Conservation (phyloP, 2,329 filamentous ascomycete genomes). For the Sclerotinia nivalis region DNA sequence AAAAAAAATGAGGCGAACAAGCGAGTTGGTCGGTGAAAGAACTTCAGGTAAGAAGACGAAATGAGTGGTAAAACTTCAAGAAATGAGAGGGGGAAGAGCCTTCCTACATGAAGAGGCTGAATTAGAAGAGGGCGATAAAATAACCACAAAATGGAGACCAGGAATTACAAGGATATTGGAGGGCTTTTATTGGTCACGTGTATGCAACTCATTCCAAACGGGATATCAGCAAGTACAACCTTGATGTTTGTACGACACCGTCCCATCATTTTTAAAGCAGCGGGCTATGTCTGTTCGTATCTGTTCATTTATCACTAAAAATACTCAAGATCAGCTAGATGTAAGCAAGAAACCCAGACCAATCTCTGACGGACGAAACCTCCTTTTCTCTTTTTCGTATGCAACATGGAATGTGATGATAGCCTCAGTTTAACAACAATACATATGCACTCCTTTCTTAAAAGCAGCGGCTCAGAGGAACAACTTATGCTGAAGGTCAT, state of each 20-base stretch:
- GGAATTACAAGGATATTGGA: neutral
- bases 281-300: neutral
- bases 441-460: no score
- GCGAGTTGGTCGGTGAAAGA: neutral
- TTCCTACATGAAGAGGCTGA: rapidly evolving
- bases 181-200: neutral
- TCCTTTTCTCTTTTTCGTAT: no score
- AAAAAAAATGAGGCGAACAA: neutral
- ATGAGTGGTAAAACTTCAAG: neutral
- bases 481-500: no score
- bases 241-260: neutral
- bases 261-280: neutral
- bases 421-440: no score
- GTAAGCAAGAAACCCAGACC: no score
- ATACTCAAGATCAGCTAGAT: no score
- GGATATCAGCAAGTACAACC: neutral
- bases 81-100: neutral
- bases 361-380: no score
- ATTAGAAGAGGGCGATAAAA: neutral
- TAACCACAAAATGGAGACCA: neutral
- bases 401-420: no score
- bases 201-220: no score
- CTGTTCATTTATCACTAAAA: neutral
- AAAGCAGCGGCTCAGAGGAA: no score
- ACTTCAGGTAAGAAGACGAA: neutral